Base-by-base conservation (phyloP, 2,329 filamentous ascomycete genomes). In the Elsinoe australis region DNA sequence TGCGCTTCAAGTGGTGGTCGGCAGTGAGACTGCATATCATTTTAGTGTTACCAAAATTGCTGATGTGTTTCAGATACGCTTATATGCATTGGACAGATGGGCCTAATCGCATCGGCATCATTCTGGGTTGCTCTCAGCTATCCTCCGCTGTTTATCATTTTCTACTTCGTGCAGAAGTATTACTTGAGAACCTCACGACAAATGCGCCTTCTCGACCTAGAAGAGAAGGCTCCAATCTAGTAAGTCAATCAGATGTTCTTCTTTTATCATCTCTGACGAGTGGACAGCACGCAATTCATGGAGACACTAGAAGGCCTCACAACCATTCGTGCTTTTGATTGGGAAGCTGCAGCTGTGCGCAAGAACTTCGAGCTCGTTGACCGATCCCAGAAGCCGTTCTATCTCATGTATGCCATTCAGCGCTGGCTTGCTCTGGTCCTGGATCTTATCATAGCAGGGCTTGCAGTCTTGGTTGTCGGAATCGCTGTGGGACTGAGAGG, bases 291-390 rank as follows among this genome's bases (percentile, higher is more conserved):
- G n/a, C 45, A 48, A 29, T 34, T 48, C 9, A 48, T 34, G 14
- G 45, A 48, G 17, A 38, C 70, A 0, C 54, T 75, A 0, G 61
- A 65, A 5, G 74, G 74, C 0, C 54, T 77, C 0, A 53, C 66
- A 1, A 76, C 72, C 0, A 70, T 79, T 26, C 70, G 75, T n/a
- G 71, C 74, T 0, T 76, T 74, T 46, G 64, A 65, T 1, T 76
- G 73, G 71, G 62, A 66, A 14, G 55, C 55, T 3, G 57, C 61
- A 3, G 62, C 69, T 24, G 59, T 63, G 1, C 53, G 65, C 10
- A 67, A 68, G 41, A 68, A 63, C 2, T 60, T 65, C 0, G 46
- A 55, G 2, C 51, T 65, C 15, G 61, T 73, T 10, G 65, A 73
- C 49, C 53, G 52, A 7, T 65, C 65, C 3, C 70, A 73, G 50